A percentile compares a stretch with the other conserved stretches of the same genome.
These are phyloP conservation scores for Glaciozyma martinii DNA, from an alignment of 768 basidiomycete species.

Conservation along the genomic window DNA sequence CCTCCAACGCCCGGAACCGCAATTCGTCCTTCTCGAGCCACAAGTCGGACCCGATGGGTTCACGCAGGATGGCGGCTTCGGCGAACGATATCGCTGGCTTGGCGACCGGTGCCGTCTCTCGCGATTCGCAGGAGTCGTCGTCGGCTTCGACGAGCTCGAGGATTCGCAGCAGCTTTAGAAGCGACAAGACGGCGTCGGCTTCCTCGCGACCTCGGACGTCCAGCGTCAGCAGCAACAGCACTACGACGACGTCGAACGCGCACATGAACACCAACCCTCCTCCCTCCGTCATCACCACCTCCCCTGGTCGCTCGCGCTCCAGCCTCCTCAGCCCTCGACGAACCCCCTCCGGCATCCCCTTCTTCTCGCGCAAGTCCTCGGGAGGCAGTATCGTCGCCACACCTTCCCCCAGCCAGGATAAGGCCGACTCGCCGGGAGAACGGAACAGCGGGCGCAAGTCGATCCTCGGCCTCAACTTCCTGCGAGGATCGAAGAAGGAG, in stretches of 20 bases:
- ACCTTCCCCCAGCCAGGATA: slow-evolving; percentile 48
- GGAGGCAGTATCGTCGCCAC: slow-evolving; percentile 41
- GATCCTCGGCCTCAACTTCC: slow-evolving; percentile 37
- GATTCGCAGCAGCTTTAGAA: slow-evolving; percentile 17
- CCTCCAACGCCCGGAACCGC: slow-evolving; percentile 5
- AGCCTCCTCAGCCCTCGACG: slow-evolving; percentile 51
- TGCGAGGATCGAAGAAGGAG: slow-evolving; percentile 27
- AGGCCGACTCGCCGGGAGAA: slow-evolving; percentile 12
- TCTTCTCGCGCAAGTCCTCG: slow-evolving; percentile 84
- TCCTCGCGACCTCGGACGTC: slow-evolving; percentile 46
- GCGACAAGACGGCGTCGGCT: slow-evolving; percentile 45
- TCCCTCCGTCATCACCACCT: slow-evolving; percentile 20
- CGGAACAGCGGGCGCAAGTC: slow-evolving; percentile 34
- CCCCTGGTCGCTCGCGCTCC: slow-evolving; percentile 25
- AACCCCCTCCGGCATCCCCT: slow-evolving; percentile 81
- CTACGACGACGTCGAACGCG: slow-evolving; percentile 10
- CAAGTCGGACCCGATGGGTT: slow-evolving; percentile 2
- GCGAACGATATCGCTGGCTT: slow-evolving; percentile 27
- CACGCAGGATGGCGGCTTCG: slow-evolving; percentile 23
- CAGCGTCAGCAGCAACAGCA: slow-evolving; percentile 21
- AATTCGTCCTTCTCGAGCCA: slow-evolving; percentile 4
- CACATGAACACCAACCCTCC: slow-evolving; percentile 39
- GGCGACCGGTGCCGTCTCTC: background rate
- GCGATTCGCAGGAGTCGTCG: slow-evolving; percentile 3
- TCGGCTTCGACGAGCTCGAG: slow-evolving; percentile 18